phyloP scores from a whole-genome alignment of 2,329 filamentous ascomycete species.

The Fusarium longipes region DNA sequence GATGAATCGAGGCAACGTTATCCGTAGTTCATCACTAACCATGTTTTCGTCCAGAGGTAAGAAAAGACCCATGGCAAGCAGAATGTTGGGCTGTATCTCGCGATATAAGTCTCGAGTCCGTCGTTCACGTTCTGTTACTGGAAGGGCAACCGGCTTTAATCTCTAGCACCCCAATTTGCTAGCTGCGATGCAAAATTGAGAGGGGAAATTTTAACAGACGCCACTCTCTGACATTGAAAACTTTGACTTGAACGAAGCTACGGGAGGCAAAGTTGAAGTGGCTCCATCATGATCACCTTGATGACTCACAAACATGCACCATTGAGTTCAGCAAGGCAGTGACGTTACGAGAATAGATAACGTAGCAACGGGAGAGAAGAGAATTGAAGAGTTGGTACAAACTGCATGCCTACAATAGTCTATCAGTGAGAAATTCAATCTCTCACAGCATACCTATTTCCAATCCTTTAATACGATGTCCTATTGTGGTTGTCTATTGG shows the following conservation, averaged over 20 bases:
- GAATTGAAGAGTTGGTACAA: not conserved
- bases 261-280: constrained; percentile 4
- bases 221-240: not conserved
- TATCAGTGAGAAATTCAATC: not conserved
- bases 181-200: not conserved
- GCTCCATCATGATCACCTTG: constrained; percentile 11
- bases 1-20: not conserved
- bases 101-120: not conserved
- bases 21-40: not conserved
- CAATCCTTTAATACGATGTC: constrained; percentile 32
- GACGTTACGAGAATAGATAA: not conserved
- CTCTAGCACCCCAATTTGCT: not conserved
- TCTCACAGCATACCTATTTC: not conserved
- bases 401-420: not conserved
- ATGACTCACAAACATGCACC: constrained; percentile 28
- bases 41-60: not conserved
- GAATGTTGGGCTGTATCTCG: not conserved
- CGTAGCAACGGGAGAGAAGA: not conserved
- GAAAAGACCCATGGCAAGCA: not conserved
- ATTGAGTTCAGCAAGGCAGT: not conserved
- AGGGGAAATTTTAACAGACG: not conserved
- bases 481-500: constrained; percentile 27
- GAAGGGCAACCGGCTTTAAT: not conserved
- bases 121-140: not conserved
- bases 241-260: not conserved